Evolutionary conservation across 768 basidiomycete genomes (phyloP).

Genomic region (Lentinula lateritia): DNA sequence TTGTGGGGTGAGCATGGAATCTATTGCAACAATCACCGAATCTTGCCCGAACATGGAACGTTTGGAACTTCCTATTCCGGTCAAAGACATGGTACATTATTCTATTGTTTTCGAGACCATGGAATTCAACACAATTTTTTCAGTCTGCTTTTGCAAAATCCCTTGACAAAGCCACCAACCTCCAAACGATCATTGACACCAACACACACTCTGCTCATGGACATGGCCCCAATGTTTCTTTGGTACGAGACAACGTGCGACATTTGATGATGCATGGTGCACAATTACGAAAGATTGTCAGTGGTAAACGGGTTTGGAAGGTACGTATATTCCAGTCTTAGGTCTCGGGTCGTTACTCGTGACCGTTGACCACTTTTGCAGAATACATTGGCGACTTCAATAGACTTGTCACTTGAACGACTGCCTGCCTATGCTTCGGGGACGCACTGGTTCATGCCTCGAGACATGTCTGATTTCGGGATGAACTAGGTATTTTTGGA

Average conservation of each 20-base stretch:
- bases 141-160: conserved; percentile 29
- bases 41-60: conserved; percentile 41
- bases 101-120: background rate
- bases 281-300: conserved; percentile 40
- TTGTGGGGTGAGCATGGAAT: conserved; percentile 33
- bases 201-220: conserved; percentile 37
- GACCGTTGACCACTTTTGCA: background rate
- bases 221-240: conserved; percentile 32
- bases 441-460: conserved; percentile 35
- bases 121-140: background rate
- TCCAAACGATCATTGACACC: conserved; percentile 42
- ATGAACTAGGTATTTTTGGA: background rate
- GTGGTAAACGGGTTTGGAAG: conserved; percentile 48
- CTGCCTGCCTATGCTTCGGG: conserved; percentile 18
- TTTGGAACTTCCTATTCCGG: conserved; percentile 45
- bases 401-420: conserved; percentile 25
- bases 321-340: conserved; percentile 27
- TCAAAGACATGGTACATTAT: conserved; percentile 40
- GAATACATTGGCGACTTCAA: background rate
- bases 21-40: conserved; percentile 34
- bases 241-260: conserved; percentile 31
- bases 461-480: conserved; percentile 7
- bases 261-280: conserved; percentile 35
- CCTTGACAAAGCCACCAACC: conserved; percentile 27
- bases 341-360: background rate